These are phyloP conservation scores for Solanum dulcamara DNA, from an alignment of 257 asterid species.

Conservation along the genomic window DNA sequence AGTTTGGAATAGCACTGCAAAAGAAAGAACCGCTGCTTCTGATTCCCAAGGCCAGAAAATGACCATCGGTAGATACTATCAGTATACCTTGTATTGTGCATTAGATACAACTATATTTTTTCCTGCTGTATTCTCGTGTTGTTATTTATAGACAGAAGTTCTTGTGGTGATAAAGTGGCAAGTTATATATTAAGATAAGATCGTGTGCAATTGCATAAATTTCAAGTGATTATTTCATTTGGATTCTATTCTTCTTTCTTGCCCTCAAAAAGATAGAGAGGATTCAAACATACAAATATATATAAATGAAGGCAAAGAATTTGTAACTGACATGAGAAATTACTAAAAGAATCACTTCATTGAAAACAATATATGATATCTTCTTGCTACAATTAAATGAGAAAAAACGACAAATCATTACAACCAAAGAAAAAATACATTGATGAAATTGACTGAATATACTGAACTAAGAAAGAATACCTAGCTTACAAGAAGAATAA, in stretches of 20 bases:
- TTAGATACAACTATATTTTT: background rate
- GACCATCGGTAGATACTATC: background rate
- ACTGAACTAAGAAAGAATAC: background rate
- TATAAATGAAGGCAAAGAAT: background rate
- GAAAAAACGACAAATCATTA: background rate
- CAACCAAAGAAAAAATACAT: background rate
- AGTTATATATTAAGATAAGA: background rate
- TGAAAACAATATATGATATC: background rate
- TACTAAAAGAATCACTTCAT: background rate
- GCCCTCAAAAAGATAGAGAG: background rate
- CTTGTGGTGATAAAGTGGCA: background rate
- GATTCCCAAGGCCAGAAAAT: conserved; percentile 20
- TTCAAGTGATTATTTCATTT: background rate
- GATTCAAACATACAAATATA: background rate
- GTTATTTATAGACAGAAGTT: background rate
- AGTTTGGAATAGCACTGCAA: conserved; percentile 8
- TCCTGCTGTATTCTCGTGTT: background rate
- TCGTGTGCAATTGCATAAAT: background rate
- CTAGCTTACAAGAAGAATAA: background rate
- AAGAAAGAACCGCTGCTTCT: conserved; percentile 17
- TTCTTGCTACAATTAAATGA: background rate
- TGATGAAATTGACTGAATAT: background rate
- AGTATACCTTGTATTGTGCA: background rate
- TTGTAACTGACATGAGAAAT: background rate
- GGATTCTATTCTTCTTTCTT: background rate